Percentiles rank a stretch among this genome's conserved stretches.
These are phyloP conservation scores for Trametes hirsuta DNA, from an alignment of 1,284 basidiomycete genomes.

Conservation along the genomic window DNA sequence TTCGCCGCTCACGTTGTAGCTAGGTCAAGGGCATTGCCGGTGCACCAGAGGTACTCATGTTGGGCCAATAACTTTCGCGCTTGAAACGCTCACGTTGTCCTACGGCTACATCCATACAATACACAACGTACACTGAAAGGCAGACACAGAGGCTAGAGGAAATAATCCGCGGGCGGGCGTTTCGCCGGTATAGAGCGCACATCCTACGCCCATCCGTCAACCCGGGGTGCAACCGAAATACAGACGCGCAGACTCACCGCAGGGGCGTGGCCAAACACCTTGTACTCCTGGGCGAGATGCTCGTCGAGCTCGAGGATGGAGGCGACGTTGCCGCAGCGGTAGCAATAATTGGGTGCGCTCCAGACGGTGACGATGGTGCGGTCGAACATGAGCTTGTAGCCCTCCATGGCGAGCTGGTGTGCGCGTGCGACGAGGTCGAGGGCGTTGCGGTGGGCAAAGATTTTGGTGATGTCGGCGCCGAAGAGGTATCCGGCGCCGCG, in stretches of 20 bases:
- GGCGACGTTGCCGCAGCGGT: conserved; percentile 94
- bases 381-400: conserved; percentile 99
- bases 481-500: conserved; percentile 96
- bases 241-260: conserved; percentile 42
- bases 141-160: conserved; percentile 48
- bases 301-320: conserved; percentile 93
- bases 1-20: too few relatives aligned
- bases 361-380: conserved; percentile 96
- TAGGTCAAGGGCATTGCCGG: too few relatives aligned
- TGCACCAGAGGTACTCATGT: too few relatives aligned
- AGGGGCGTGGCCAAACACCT: conserved; percentile 84
- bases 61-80: too few relatives aligned
- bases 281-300: conserved; percentile 88
- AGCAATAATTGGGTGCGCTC: conserved; percentile 99
- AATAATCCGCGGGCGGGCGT: conserved; percentile 86
- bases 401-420: conserved; percentile 98
- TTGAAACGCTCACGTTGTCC: background rate
- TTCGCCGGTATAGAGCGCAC: conserved; percentile 88
- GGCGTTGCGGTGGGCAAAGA: conserved; percentile 89
- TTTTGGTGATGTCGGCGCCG: conserved; percentile 89
- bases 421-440: conserved; percentile 96
- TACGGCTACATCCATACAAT: conserved; percentile 9
- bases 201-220: conserved; percentile 53
- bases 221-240: background rate
- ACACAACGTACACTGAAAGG: background rate